Conservation (phyloP, 345 rosid genomes). For the Aquilaria malaccensis region DNA sequence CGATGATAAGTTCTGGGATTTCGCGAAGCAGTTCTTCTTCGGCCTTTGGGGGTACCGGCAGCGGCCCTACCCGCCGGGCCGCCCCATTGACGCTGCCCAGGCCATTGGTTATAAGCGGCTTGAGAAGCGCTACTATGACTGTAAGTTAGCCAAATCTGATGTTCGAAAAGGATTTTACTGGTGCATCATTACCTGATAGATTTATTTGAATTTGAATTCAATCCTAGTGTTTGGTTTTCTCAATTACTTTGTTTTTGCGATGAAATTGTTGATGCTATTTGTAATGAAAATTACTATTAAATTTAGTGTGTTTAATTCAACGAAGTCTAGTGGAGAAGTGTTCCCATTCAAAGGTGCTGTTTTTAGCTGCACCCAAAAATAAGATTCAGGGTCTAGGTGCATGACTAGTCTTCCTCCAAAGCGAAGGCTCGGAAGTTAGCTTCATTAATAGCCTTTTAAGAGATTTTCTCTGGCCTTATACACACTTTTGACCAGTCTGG, state of each 20-base stretch:
- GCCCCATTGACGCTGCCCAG: slow-evolving; percentile 85
- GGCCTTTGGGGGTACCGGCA: slow-evolving; percentile 94
- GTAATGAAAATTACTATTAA: no score
- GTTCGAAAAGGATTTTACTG: neutral
- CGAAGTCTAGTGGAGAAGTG: neutral
- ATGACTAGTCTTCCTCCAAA: neutral
- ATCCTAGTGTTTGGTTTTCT: neutral
- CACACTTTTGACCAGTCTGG: neutral
- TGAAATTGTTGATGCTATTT: neutral
- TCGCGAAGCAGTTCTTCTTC: slow-evolving; percentile 65
- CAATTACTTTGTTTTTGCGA: neutral
- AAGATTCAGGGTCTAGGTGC: no score
- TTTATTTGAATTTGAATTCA: neutral
- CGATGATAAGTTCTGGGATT: slow-evolving; percentile 94
- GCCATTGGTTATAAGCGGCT: slow-evolving; percentile 84
- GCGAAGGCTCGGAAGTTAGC: neutral
- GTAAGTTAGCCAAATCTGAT: slow-evolving; percentile 29
- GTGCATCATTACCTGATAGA: neutral
- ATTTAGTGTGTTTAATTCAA: neutral
- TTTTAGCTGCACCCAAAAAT: no score
- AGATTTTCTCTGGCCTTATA: no score
- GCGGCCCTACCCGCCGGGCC: slow-evolving; percentile 76
- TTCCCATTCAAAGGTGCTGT: neutral
- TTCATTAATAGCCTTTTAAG: no score
- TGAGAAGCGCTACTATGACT: slow-evolving; percentile 84